phyloP scores from a whole-genome alignment of 176 grass and related monocot species.

The Carex myosuroides region DNA sequence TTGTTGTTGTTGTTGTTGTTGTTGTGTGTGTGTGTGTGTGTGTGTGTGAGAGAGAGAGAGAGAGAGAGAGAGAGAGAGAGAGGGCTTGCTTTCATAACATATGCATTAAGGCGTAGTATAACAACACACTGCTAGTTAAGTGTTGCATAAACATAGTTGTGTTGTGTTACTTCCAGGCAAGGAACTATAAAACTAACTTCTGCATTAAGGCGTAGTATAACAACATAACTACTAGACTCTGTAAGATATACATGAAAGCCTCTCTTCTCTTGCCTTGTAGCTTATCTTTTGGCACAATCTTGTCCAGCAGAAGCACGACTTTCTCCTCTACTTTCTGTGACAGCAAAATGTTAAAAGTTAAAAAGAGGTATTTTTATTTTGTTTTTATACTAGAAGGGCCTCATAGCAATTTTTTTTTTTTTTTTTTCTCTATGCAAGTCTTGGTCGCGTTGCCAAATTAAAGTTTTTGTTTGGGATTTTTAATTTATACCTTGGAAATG shows the following conservation, averaged over 20 bases:
- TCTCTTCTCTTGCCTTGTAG: conserved; percentile 36
- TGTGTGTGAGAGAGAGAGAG: neutral
- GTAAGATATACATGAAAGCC: conserved; percentile 25
- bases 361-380: neutral
- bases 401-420: neutral
- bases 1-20: neutral
- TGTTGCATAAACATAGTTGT: neutral
- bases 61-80: neutral
- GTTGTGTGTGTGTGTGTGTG: neutral
- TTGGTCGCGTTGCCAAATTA: neutral
- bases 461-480: neutral
- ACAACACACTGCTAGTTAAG: neutral
- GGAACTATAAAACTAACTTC: conserved; percentile 21
- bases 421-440: neutral
- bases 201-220: conserved; percentile 41
- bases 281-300: conserved; percentile 39
- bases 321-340: conserved; percentile 53
- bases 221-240: conserved; percentile 43
- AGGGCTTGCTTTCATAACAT: neutral
- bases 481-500: conserved; percentile 18
- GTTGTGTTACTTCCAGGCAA: neutral
- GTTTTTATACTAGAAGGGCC: neutral
- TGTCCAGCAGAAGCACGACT: conserved; percentile 36
- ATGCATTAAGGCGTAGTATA: too few species aligned
- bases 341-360: neutral